These are phyloP conservation scores for Peronosclerospora sorghi DNA, from an alignment of 352 stramenopile species.

Conservation along the genomic window DNA sequence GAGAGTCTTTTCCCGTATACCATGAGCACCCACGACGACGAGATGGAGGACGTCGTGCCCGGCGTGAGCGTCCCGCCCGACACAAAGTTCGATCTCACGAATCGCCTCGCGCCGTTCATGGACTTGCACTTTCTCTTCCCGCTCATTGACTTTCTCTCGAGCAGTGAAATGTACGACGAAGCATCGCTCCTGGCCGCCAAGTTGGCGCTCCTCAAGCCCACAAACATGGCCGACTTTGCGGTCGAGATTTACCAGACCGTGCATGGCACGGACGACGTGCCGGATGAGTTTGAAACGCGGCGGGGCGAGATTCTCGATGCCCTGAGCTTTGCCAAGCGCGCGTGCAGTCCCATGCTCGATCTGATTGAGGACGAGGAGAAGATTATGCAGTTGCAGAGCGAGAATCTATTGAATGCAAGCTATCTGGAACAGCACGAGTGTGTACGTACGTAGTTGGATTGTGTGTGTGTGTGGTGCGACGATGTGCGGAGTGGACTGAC, in stretches of 20 bases:
- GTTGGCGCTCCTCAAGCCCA: constrained; percentile 87
- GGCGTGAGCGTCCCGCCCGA: constrained; percentile 43
- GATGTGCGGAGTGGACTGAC: too few species aligned
- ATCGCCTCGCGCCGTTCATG: constrained; percentile 89
- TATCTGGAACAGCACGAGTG: constrained; percentile 76
- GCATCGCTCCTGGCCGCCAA: constrained; percentile 84
- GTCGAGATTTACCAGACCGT: constrained; percentile 93
- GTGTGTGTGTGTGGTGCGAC: too few species aligned
- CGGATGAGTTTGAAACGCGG: constrained; percentile 75
- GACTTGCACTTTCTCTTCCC: constrained; percentile 97
- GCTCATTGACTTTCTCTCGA: constrained; percentile 90
- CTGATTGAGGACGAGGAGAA: constrained; percentile 82
- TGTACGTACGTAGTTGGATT: constrained; percentile 23
- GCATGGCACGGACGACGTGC: constrained; percentile 67
- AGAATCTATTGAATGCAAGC: constrained; percentile 68
- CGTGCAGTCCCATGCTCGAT: constrained; percentile 65
- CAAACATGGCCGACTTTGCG: constrained; percentile 95
- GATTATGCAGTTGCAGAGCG: constrained; percentile 76
- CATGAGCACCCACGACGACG: constrained; percentile 37
- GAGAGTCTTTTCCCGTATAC: not conserved
- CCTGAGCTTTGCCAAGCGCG: constrained; percentile 62
- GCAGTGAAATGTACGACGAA: constrained; percentile 88
- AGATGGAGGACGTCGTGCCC: constrained; percentile 18
- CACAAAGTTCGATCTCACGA: constrained; percentile 90
- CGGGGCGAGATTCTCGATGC: constrained; percentile 63